These are phyloP conservation scores for Lunasporangiospora selenospora DNA, from an alignment of 192 early-diverging fungal genomes.

Conservation along the genomic window DNA sequence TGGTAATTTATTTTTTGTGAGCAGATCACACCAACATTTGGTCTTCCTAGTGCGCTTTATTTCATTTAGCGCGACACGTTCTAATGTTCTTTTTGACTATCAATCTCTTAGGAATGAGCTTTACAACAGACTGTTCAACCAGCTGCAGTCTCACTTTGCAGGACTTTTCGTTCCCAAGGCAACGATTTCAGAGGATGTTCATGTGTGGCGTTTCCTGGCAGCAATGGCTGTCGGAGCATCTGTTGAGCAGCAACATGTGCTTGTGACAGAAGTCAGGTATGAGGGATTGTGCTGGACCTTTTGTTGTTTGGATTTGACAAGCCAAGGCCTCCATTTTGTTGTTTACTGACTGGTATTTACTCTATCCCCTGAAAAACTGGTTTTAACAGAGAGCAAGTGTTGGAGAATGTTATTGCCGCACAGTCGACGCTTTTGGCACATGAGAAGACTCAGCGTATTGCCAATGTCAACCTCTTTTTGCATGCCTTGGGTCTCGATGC, in stretches of 20 bases:
- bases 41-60: not conserved
- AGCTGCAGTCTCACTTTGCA: conserved; percentile 76
- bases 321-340: not conserved
- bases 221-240: conserved; percentile 94
- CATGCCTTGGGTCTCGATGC: conserved; percentile 95
- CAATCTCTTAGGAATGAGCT: conserved; percentile 72
- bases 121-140: conserved; percentile 83
- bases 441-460: conserved; percentile 69
- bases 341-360: too few species aligned
- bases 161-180: conserved; percentile 78
- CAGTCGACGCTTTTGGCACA: conserved; percentile 62
- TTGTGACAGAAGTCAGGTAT: conserved; percentile 91
- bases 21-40: not conserved
- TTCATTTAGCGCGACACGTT: not conserved
- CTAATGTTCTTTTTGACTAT: not conserved
- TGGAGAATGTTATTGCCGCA: conserved; percentile 77
- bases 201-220: conserved; percentile 98
- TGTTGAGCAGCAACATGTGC: conserved; percentile 91
- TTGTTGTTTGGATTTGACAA: not conserved
- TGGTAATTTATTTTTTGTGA: conserved; percentile 49
- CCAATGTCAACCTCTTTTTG: conserved; percentile 95
- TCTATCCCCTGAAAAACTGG: not conserved
- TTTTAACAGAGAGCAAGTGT: conserved; percentile 72
- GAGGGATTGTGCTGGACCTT: conserved; percentile 10
- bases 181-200: conserved; percentile 75